These are phyloP conservation scores for Colletotrichum kahawae DNA, from an alignment of 2,329 filamentous ascomycete species.

Conservation along the genomic window DNA sequence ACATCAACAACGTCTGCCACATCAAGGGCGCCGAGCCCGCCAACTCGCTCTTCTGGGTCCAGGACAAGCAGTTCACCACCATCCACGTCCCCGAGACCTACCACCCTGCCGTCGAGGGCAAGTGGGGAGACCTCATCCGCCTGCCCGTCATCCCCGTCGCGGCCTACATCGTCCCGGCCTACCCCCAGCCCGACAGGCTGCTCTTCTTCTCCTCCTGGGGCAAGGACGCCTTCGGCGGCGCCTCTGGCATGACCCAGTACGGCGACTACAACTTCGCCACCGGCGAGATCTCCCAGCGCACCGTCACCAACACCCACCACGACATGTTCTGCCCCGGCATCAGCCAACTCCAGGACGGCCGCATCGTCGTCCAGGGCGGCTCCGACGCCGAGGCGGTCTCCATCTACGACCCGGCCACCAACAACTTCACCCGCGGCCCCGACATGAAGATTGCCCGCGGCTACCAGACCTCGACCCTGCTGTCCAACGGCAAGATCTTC, in stretches of 20 bases:
- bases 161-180: slow-evolving; percentile 30
- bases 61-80: slow-evolving; percentile 23
- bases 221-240: slow-evolving; percentile 26
- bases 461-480: slow-evolving; percentile 56
- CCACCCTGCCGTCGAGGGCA: slow-evolving; percentile 25
- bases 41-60: slow-evolving; percentile 21
- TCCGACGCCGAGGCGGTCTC: slow-evolving; percentile 52
- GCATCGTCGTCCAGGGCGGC: slow-evolving; percentile 59
- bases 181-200: slow-evolving; percentile 27
- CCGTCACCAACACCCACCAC: slow-evolving; percentile 47
- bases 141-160: slow-evolving; percentile 31
- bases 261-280: slow-evolving; percentile 28
- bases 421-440: slow-evolving; percentile 42
- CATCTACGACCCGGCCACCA: slow-evolving; percentile 45
- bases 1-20: slow-evolving; percentile 25
- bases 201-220: slow-evolving; percentile 30
- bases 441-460: slow-evolving; percentile 53
- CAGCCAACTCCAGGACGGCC: slow-evolving; percentile 50
- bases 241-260: slow-evolving; percentile 24
- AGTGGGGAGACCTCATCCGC: slow-evolving; percentile 29
- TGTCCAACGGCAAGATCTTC: slow-evolving; percentile 60
- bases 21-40: slow-evolving; percentile 22
- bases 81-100: slow-evolving; percentile 27
- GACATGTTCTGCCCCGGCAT: slow-evolving; percentile 66
- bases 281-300: slow-evolving; percentile 32